Evolutionary conservation across 257 asterid species (phyloP), one percentile per base, ranked within the genome.

Genomic region (Dorcoceras hygrometricum): DNA sequence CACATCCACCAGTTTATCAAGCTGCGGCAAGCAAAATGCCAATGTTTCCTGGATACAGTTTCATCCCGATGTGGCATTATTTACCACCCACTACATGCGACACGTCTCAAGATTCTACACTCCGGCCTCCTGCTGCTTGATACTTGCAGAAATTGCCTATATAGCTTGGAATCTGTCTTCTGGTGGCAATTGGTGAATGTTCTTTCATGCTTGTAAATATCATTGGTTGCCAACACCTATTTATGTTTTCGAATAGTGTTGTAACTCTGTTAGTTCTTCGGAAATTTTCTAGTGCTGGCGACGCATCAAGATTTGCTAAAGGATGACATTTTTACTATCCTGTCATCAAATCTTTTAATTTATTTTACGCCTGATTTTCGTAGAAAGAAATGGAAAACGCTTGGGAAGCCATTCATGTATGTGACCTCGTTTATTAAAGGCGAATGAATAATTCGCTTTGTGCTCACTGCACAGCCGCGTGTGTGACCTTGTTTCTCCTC

Each of bases 51-150:
- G 53, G 91, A 76, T 91, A 82, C 78, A 73, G 90, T 32, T 77
- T 82, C 8, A 81, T 87, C 34, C 98, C 98, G 2, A 89, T 91
- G 95, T 85, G 93, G 88, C 98, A 91, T 62, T 91, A 89, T 77
- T 67, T 83, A 56, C 89, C 95, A 6, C 86, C 89, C 26, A 75
- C 91, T 57, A 66, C 79, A 1, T 78, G 93, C 18, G 96, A 91
- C 68, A 82, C 95, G 18, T 82, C 96, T 72, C 87, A 81, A 74
- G 98, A 91, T 80, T 91, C 84, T 32, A 78, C 70, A 77, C 89
- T 85, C 69, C 71, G 94, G 81, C 89, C 97, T 36, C 98, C 94
- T 54, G 98, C 98, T 60, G 98, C 96, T 64, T 91, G 80, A 80
- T 68, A 50, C 59, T 43, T 67, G 67, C 62, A 59, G 32, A 46